Conservation (phyloP, 164 flowering plant species). For the Vitis cinerea region DNA sequence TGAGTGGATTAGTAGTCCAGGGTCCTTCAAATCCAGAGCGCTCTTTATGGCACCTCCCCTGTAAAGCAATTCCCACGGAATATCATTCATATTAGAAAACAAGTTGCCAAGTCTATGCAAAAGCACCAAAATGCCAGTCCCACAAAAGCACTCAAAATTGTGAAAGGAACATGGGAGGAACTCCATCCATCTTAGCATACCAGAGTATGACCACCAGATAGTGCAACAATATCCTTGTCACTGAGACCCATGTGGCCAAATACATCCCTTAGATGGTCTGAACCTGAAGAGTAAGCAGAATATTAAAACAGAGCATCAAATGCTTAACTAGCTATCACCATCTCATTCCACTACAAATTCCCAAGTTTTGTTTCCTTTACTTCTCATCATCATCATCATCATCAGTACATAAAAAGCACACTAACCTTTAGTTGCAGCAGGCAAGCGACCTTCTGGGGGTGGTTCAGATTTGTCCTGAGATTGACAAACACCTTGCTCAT, state of each 20-base stretch:
- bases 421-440: conserved; percentile 44
- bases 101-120: not conserved
- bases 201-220: conserved; percentile 49
- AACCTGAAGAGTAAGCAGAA: conserved; percentile 16
- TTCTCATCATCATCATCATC: not conserved
- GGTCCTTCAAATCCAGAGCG: conserved; percentile 56
- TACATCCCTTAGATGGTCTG: conserved; percentile 42
- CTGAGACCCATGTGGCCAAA: conserved; percentile 42
- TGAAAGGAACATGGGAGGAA: too few relatives aligned
- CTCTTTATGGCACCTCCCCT: conserved; percentile 54
- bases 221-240: conserved; percentile 43
- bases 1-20: conserved; percentile 46
- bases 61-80: not conserved
- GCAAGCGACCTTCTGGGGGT: conserved; percentile 51
- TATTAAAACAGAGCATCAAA: too few relatives aligned
- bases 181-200: conserved; percentile 6
- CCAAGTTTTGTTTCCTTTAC: too few relatives aligned
- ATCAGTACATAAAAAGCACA: not conserved
- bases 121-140: not conserved
- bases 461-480: conserved; percentile 41
- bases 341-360: not conserved
- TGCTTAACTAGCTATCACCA: too few relatives aligned
- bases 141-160: too few relatives aligned
- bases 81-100: not conserved
- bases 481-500: not conserved